Evolutionary conservation across 202 grass and related monocot genomes (phyloP), one percentile per base, ranked within the genome.

Genomic region (Digitaria exilis): DNA sequence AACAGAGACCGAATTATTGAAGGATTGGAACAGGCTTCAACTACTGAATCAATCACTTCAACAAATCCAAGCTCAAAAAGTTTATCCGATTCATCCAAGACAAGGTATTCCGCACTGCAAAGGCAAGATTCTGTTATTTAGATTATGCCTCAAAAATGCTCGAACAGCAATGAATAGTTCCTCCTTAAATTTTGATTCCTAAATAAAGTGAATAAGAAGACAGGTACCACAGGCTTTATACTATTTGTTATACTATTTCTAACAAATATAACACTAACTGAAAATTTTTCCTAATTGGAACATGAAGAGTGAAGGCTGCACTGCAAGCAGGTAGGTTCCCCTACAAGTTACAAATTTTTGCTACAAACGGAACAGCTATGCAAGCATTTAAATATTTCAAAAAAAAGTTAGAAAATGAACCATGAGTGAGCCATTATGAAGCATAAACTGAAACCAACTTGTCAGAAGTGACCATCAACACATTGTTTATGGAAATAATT

Each of bases 11-110:
- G 87, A 29, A 89, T 80, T 84, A 97, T 88, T 48, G 81, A 91
- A 90, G 95, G 92, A 77, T 90, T 97, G 15, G 90, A 97, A 77
- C 92, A 97, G 48, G 90, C 88, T 87, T 91, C 87, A 9, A 97
- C 88, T 57, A 95, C 45, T 73, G 88, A 95, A 87, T 95, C 92
- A 44, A 95, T 91, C 72, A 94, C 90, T 86, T 95, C 92, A 24
- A 97, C 88, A 56, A 97, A 97, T 57, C 95, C 92, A 68, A 97
- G 92, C 80, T 95, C 95, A 82, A 97, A 97, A 83, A 95, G 91
- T 56, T 97, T 97, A 87, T 98, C 90, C 70, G 95, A 94, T 82
- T 98, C 95, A 86, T 98, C 95, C 85, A 98, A 82, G 66, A 98
- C 96, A 66, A 98, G 83, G 85, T 98, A 93, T 63, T 98, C 89